A percentile compares a stretch with the other conserved stretches of the same genome.
Conservation (phyloP, 306 rosid species). For the Argentina anserina region DNA sequence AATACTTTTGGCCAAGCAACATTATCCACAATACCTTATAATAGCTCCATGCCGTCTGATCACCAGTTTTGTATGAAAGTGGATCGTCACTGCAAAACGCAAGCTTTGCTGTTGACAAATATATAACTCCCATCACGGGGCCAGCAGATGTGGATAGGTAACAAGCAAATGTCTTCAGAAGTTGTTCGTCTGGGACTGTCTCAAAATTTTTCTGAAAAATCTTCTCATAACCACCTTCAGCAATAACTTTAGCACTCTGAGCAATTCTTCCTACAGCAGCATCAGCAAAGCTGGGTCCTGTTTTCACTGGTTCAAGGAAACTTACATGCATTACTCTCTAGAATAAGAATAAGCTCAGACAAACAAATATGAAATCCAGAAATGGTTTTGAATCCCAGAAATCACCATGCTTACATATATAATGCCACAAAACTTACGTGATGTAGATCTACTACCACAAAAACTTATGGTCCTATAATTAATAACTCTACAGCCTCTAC, state of each 20-base stretch:
- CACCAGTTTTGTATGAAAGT: constrained; percentile 72
- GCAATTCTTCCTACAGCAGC: constrained; percentile 98
- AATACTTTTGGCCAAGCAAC: constrained; percentile 15
- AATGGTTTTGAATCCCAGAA: not conserved
- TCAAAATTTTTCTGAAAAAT: constrained; percentile 76
- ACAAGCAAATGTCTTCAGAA: constrained; percentile 80
- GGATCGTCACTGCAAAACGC: constrained; percentile 93
- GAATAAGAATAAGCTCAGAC: not conserved
- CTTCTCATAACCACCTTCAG: constrained; percentile 98
- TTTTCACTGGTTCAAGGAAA: constrained; percentile 61
- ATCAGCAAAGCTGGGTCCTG: constrained; percentile 92
- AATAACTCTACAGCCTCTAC: no score
- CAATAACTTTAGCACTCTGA: constrained; percentile 89
- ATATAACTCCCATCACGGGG: constrained; percentile 86
- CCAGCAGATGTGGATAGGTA: constrained; percentile 97
- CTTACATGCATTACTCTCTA: not conserved
- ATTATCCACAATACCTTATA: constrained; percentile 58
- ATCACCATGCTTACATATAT: not conserved
- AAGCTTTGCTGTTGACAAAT: constrained; percentile 79
- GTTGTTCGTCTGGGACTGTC: constrained; percentile 80
- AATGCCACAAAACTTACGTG: not conserved
- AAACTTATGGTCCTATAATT: no score
- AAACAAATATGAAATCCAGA: not conserved
- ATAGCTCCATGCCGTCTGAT: constrained; percentile 76
- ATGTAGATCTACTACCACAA: no score